Evolutionary conservation across 2,329 filamentous ascomycete species (phyloP).

Genomic region (Blumeriella jaapii): DNA sequence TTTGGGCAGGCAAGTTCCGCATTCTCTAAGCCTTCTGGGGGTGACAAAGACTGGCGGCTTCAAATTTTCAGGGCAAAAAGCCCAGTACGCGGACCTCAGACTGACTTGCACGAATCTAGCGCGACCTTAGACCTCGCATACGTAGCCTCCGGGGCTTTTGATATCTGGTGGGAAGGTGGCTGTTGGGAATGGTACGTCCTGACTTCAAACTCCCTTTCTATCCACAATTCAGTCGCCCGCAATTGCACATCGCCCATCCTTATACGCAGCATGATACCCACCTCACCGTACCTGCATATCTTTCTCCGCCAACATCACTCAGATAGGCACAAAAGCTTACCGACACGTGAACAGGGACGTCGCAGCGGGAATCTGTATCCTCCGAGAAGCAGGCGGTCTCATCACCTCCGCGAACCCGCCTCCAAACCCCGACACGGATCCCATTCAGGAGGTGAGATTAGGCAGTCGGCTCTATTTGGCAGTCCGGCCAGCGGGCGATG

Average conservation of each 20-base stretch:
- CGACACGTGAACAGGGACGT: slow-evolving; percentile 44
- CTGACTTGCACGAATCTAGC: slow-evolving; percentile 29
- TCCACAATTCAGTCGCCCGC: too few species aligned
- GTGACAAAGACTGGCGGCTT: too few species aligned
- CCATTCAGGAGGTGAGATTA: slow-evolving; percentile 47
- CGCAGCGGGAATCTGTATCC: slow-evolving; percentile 60
- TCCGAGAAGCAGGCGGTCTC: slow-evolving; percentile 62
- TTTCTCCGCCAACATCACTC: neutral
- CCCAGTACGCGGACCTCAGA: neutral
- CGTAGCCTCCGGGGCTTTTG: slow-evolving; percentile 61
- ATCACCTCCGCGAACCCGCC: slow-evolving; percentile 66
- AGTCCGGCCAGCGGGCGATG: slow-evolving; percentile 56
- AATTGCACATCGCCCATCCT: too few species aligned
- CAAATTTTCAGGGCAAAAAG: too few species aligned
- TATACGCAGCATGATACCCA: too few species aligned
- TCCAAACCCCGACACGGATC: slow-evolving; percentile 38
- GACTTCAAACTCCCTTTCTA: neutral
- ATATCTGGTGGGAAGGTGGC: slow-evolving; percentile 76
- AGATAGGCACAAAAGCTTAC: neutral
- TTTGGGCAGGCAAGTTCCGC: slow-evolving; percentile 41
- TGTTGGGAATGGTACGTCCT: slow-evolving; percentile 62
- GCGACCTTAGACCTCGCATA: slow-evolving; percentile 67
- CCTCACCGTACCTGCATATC: too few species aligned
- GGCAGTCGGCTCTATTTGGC: slow-evolving; percentile 62
- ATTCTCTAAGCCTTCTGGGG: too few species aligned